Evolutionary conservation across 139 green algal species (phyloP), one percentile per base, ranked within the genome.

Genomic region (Chlamydomonas sp.): DNA sequence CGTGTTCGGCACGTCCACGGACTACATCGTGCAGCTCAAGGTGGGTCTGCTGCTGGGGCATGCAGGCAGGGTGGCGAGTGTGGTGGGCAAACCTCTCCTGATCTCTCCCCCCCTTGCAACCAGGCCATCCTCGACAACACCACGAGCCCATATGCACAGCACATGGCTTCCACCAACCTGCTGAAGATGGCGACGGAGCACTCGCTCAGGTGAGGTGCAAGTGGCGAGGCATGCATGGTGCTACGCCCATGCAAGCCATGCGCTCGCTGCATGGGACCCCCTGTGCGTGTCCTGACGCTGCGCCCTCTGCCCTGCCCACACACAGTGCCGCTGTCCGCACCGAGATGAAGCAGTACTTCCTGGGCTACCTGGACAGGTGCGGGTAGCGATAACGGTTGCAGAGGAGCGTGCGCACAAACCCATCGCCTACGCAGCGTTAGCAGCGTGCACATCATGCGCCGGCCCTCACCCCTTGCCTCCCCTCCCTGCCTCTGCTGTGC

Each of bases 181-280:
- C 80, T 98, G 8, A 96, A 94, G 71, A 74, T 98, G 35, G 80
- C 96, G 5, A 96, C 91, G 13, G 94, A 99, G 54, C 83, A 96
- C 63, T 79, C 77, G 0, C 72, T 98, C 6, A 86, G 72, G 88
- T 92, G 60, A 38, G 64, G 8, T 48, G 50, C 16, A 30, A n/a
- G 50, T 20, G 24, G 16, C 26, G 10, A 64, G 43, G 43, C 13
- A 54, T 13, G 43, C 43, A 54, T 13, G n/a, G 16, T 63, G 29
- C 16, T 48, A 75, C 16, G 24, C 16, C 3, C 28, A 75, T 33
- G 29, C 57, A 66, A 29, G n/a, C n/a, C n/a, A n/a, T n/a, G n/a
- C n/a, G n/a, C n/a, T n/a, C n/a, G n/a, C n/a, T n/a, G n/a, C n/a
- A n/a, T n/a, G n/a, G n/a, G n/a, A n/a, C n/a, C n/a, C n/a, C n/a